Evolutionary conservation across 495 filamentous ascomycete genomes (phyloP).

Genomic region (Neurospora tetraspora): DNA sequence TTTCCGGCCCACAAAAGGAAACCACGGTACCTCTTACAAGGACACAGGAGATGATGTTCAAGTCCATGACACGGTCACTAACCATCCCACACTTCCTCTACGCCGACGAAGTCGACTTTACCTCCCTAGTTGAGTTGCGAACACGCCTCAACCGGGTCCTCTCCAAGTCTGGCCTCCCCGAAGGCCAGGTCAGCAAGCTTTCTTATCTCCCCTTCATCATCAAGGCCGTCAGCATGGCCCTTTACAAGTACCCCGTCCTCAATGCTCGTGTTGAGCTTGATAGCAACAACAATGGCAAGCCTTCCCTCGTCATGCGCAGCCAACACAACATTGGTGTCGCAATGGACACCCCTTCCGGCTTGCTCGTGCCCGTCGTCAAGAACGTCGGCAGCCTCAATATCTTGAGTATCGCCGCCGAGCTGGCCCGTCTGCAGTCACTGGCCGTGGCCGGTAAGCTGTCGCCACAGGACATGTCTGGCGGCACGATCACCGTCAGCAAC

Average conservation of each 20-base stretch:
- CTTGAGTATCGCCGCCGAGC: conserved; percentile 63
- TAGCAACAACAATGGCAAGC: conserved; percentile 42
- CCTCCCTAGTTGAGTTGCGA: conserved; percentile 58
- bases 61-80: conserved; percentile 90
- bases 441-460: conserved; percentile 67
- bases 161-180: conserved; percentile 28
- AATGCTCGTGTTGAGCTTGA: conserved; percentile 71
- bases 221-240: conserved; percentile 82
- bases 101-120: conserved; percentile 75
- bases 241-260: conserved; percentile 72
- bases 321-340: conserved; percentile 94
- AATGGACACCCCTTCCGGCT: conserved; percentile 83
- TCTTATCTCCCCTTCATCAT: conserved; percentile 90
- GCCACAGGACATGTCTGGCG: conserved; percentile 66
- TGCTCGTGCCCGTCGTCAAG: conserved; percentile 91
- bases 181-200: conserved; percentile 46
- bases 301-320: conserved; percentile 61
- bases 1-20: conserved; percentile 49
- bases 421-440: conserved; percentile 59
- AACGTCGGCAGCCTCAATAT: conserved; percentile 69
- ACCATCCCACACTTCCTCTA: conserved; percentile 90
- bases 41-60: conserved; percentile 91
- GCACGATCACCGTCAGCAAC: conserved; percentile 92
- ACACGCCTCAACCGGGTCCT: conserved; percentile 53
- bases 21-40: conserved; percentile 55